Base-by-base conservation (phyloP, 257 asterid genomes). In the Buddleja alternifolia region DNA sequence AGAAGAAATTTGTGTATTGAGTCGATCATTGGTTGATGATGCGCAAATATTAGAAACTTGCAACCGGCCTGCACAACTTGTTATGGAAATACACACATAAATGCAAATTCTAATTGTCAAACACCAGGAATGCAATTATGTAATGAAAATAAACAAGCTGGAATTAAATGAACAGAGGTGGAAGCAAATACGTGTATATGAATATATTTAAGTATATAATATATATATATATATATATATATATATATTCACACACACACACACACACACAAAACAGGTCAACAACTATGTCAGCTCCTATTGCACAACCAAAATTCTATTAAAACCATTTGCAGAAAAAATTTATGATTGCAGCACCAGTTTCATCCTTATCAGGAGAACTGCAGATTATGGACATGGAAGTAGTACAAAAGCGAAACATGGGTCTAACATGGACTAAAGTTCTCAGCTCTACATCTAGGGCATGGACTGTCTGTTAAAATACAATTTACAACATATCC, bases 11-110 rank as follows among this genome's bases (percentile, higher is more conserved):
- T 74, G 84, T 93, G 96, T 81, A 93, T 83, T 45, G 97, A 72
- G 7, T 80, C 84, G 41, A 93, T 83, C 98, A 93, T 88, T 21
- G 93, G 86, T 51, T 78, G 95, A 81, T 93, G 97, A 79, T 93
- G 92, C 0, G 98, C 97, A 82, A 93, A 93, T 80, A 93, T 83
- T 51, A 93, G 82, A 80, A 93, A 93, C 75, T 93, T 90, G 85
- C 98, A 93, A 72, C 90, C 90, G 52, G 92, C 98, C 98, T 93
- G 90, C 75, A 76, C 60, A 83, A 69, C 44, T 44, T 42, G 47
- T 20, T 15, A 64, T 44, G 36, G 25, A 57, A 66, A 64, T 34
- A 41, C 8, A n/a, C 9, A 12, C 54, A 66, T 59, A 71, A 74
- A 68, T 39, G 16, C 7, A 59, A 20, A 32, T 8, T 5, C 66